Evolutionary conservation across 495 filamentous ascomycete genomes (phyloP).

Genomic region (Pyrenula massariospora): DNA sequence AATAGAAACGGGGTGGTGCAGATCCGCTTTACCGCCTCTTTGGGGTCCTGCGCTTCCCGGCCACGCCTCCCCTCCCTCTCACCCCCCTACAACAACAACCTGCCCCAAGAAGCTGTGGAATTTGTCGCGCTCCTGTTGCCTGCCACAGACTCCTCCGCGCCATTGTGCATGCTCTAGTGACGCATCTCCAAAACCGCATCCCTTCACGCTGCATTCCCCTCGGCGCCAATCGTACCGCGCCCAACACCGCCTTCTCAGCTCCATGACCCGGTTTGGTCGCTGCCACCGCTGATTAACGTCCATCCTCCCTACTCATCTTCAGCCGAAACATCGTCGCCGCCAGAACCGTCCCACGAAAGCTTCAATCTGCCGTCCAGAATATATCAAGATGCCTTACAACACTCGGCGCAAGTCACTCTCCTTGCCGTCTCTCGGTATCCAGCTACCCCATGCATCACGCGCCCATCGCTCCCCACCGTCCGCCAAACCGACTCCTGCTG

Average conservation of each 20-base stretch:
- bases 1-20: not conserved
- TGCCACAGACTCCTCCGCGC: not conserved
- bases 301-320: not conserved
- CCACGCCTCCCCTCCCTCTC: not conserved
- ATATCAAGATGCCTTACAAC: slow-evolving; percentile 77
- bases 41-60: not conserved
- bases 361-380: not conserved
- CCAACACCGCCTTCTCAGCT: not conserved
- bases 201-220: not conserved
- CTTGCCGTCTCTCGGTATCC: slow-evolving; percentile 84
- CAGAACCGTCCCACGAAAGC: too few relatives aligned
- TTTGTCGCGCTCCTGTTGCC: not conserved
- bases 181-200: not conserved
- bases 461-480: slow-evolving; percentile 51
- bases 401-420: slow-evolving; percentile 96
- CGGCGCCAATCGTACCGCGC: not conserved
- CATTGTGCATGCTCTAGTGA: not conserved
- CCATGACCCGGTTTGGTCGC: not conserved
- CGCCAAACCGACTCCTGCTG: slow-evolving; percentile 40
- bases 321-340: not conserved
- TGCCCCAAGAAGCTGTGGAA: not conserved
- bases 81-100: not conserved
- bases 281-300: not conserved
- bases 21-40: not conserved
- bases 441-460: slow-evolving; percentile 69